A percentile compares a stretch with the other conserved stretches of the same genome.
Conservation (phyloP, 345 rosid species). For the Draba incana region DNA sequence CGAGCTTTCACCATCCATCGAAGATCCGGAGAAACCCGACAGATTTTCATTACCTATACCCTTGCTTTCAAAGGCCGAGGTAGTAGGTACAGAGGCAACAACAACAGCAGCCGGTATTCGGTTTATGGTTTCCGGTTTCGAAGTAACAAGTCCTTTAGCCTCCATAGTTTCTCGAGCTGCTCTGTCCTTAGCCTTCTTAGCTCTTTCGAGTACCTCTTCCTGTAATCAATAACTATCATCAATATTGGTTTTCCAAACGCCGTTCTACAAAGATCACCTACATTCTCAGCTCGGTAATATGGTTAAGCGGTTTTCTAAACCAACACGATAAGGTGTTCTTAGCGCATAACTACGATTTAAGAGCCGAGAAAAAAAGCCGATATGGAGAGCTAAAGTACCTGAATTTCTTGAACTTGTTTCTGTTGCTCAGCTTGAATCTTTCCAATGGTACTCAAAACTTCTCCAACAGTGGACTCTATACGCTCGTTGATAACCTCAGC, state of each 20-base stretch:
- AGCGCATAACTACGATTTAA: neutral
- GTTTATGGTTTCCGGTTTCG: too few relatives aligned
- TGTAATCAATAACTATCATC: conserved; percentile 27
- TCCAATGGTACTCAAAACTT: conserved; percentile 69
- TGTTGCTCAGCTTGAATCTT: conserved; percentile 91
- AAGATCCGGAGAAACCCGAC: conserved; percentile 18
- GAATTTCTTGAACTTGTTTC: conserved; percentile 85
- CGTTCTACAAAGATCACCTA: neutral
- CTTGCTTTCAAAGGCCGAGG: conserved; percentile 15
- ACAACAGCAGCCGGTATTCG: neutral
- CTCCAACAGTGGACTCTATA: conserved; percentile 79
- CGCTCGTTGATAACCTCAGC: conserved; percentile 89
- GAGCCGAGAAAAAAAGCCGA: neutral
- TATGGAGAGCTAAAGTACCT: conserved; percentile 48
- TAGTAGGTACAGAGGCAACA: conserved; percentile 27
- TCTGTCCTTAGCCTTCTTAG: conserved; percentile 74
- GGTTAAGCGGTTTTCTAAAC: neutral
- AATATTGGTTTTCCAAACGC: neutral
- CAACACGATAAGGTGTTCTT: neutral
- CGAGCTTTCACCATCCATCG: conserved; percentile 6
- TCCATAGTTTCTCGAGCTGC: conserved; percentile 79
- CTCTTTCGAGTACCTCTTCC: conserved; percentile 86
- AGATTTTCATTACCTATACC: conserved; percentile 9
- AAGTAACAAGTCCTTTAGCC: conserved; percentile 38
- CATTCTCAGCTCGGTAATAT: neutral